Conservation (phyloP, 441 rosid genomes). For the Pelargonium fulgidum region DNA sequence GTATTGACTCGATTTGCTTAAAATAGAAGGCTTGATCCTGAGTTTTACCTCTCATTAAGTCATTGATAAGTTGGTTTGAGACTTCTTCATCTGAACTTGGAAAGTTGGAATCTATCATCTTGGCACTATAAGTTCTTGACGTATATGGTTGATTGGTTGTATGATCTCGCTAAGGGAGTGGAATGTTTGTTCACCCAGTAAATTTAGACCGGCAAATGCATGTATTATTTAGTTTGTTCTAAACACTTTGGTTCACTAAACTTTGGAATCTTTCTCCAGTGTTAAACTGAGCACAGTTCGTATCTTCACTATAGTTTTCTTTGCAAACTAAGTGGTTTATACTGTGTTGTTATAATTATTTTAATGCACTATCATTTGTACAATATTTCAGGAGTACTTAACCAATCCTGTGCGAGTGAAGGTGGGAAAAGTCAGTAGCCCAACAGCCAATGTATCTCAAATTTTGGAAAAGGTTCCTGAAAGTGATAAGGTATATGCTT, state of each 20-base stretch:
- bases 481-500: conserved; percentile 30
- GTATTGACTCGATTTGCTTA: background rate
- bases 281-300: background rate
- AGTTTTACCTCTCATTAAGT: background rate
- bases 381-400: conserved; percentile 31
- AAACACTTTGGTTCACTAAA: background rate
- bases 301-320: background rate
- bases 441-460: conserved; percentile 37
- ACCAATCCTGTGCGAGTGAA: conserved; percentile 23
- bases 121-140: background rate
- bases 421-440: conserved; percentile 30
- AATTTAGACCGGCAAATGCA: background rate
- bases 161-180: background rate
- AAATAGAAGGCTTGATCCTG: background rate
- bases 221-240: background rate
- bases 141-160: background rate
- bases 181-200: background rate
- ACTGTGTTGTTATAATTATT: background rate
- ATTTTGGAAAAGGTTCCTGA: conserved; percentile 31
- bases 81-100: background rate
- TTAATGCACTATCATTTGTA: background rate
- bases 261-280: background rate
- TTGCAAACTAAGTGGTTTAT: background rate
- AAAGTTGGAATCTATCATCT: conserved; percentile 3
- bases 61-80: background rate